Conservation (phyloP, 2,329 filamentous ascomycete genomes). For the Mycocentrospora acerina region DNA sequence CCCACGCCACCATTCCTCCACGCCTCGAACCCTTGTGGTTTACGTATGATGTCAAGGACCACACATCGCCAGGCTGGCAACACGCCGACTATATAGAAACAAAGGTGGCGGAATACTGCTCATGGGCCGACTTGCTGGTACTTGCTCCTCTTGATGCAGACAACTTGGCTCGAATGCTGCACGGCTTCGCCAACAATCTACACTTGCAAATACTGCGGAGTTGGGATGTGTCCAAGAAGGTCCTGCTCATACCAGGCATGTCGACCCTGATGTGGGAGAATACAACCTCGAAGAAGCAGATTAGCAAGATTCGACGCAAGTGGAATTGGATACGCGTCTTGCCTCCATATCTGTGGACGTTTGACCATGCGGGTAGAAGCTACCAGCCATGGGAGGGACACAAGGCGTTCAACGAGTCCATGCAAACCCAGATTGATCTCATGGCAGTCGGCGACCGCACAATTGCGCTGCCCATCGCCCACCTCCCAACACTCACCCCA, state of each 20-base stretch:
- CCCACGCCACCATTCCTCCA: slow-evolving; percentile 22
- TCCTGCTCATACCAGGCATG: slow-evolving; percentile 86
- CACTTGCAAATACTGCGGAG: slow-evolving; percentile 78
- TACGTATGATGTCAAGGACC: slow-evolving; percentile 25
- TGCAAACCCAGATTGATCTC: slow-evolving; percentile 76
- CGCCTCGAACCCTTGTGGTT: slow-evolving; percentile 35
- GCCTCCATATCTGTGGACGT: slow-evolving; percentile 80
- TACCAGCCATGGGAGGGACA: slow-evolving; percentile 59
- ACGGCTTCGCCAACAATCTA: slow-evolving; percentile 78
- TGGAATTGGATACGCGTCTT: slow-evolving; percentile 87
- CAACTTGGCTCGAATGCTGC: slow-evolving; percentile 82
- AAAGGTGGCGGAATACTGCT: slow-evolving; percentile 68
- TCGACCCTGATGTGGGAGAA: slow-evolving; percentile 87
- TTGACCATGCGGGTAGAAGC: slow-evolving; percentile 57
- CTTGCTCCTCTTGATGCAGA: slow-evolving; percentile 84
- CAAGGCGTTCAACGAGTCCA: slow-evolving; percentile 70
- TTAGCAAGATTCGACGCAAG: slow-evolving; percentile 78
- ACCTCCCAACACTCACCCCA: slow-evolving; percentile 33
- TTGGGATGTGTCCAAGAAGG: slow-evolving; percentile 84
- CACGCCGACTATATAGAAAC: slow-evolving; percentile 44
- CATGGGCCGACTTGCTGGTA: slow-evolving; percentile 86
- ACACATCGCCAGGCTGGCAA: slow-evolving; percentile 22
- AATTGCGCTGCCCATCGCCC: slow-evolving; percentile 38
- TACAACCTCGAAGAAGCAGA: slow-evolving; percentile 82
- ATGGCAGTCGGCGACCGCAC: slow-evolving; percentile 73